A percentile compares a stretch with the other conserved stretches of the same genome.
phyloP scores from a whole-genome alignment of 768 basidiomycete genomes.

The Leccinum subgranulosum region DNA sequence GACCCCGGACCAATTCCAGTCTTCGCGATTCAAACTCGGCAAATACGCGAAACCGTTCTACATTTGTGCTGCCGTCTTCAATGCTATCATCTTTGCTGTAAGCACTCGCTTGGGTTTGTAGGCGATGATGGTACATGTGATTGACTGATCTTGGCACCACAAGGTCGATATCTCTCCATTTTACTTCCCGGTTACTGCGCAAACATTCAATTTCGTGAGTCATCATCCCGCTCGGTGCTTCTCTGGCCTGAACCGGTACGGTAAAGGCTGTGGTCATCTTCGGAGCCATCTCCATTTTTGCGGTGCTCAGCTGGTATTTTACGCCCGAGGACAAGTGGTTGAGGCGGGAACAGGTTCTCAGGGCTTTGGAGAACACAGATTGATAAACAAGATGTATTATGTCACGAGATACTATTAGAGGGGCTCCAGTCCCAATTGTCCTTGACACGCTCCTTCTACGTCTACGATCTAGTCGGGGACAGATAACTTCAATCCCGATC shows the following conservation, averaged over 20 bases:
- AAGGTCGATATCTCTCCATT: constrained; percentile 86
- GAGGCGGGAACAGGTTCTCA: constrained; percentile 55
- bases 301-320: constrained; percentile 72
- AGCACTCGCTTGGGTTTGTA: constrained; percentile 24
- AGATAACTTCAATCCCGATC: constrained; percentile 4
- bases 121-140: background rate
- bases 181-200: constrained; percentile 73
- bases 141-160: constrained; percentile 3
- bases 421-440: constrained; percentile 60
- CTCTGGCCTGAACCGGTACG: constrained; percentile 10
- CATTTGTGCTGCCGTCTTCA: constrained; percentile 64
- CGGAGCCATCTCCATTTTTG: constrained; percentile 74
- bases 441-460: constrained; percentile 78
- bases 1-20: constrained; percentile 73
- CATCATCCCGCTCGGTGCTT: background rate
- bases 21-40: constrained; percentile 73
- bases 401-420: constrained; percentile 30
- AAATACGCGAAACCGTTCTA: constrained; percentile 67
- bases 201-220: constrained; percentile 84
- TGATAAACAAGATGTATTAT: constrained; percentile 9
- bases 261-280: constrained; percentile 74
- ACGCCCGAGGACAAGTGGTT: constrained; percentile 82
- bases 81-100: constrained; percentile 70
- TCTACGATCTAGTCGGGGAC: constrained; percentile 51
- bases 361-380: constrained; percentile 38